Evolutionary conservation across 2,329 filamentous ascomycete species (phyloP).

Genomic region (Neoascochyta sp.): DNA sequence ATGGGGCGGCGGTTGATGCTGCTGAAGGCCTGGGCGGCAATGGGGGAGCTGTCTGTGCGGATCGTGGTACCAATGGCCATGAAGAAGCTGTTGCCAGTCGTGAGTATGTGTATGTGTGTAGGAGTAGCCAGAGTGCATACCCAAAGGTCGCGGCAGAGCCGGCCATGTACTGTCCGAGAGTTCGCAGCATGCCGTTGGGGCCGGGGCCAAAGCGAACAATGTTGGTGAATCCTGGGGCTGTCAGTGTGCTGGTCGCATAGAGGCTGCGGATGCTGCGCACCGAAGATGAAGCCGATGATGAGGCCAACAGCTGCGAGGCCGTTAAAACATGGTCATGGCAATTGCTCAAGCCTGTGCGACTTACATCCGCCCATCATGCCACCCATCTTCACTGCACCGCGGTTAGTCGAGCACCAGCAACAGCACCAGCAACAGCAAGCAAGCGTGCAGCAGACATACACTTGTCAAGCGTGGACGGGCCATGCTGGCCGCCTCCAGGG

Average conservation of each 20-base stretch:
- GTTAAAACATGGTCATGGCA: no score
- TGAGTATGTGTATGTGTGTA: conserved; percentile 10
- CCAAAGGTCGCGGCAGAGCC: conserved; percentile 94
- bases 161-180: conserved; percentile 93
- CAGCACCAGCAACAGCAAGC: no score
- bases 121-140: conserved; percentile 49
- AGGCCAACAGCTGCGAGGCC: conserved; percentile 91
- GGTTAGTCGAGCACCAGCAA: conserved; percentile 36
- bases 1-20: conserved; percentile 68
- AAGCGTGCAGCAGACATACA: conserved; percentile 47
- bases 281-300: conserved; percentile 97
- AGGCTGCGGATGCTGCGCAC: conserved; percentile 48
- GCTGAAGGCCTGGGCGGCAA: conserved; percentile 70
- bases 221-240: conserved; percentile 70
- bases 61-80: conserved; percentile 99
- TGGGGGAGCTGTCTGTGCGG: conserved; percentile 79
- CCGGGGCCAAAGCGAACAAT: conserved; percentile 95
- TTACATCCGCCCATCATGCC: conserved; percentile 97
- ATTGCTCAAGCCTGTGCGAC: conserved; percentile 39
- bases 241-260: conserved; percentile 14
- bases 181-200: conserved; percentile 88
- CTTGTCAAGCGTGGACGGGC: conserved; percentile 68
- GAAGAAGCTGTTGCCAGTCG: conserved; percentile 65
- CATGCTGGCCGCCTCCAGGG: conserved; percentile 38
- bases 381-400: conserved; percentile 82